Base-by-base conservation (phyloP, 805 yeast species). In the Zygotorulaspora florentina region DNA sequence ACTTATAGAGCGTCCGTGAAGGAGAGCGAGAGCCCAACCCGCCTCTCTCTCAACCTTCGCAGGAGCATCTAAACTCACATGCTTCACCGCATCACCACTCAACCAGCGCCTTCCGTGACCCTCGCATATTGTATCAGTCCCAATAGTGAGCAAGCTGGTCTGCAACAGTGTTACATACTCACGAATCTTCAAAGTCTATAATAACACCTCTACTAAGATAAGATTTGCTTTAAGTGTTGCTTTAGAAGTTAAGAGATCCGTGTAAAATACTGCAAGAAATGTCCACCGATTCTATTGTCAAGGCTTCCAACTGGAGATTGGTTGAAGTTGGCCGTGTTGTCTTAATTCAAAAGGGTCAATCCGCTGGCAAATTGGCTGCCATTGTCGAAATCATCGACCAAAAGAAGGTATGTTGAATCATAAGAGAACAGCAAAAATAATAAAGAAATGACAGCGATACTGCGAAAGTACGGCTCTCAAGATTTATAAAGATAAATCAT, bases 271-370 rank as follows among this genome's bases (percentile, higher is more conserved):
- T 40, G 42, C 47, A 48, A 62, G 68, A 65, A 68, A 80, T 81
- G 87, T 80, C 87, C 65, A 67, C 80, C 59, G 76, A 75, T 68
- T 72, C 88, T 71, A 75, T 85, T 72, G 93, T 93, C 75, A 85
- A 87, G 80, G 87, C 96, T 73, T 80, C 96, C 74, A 87, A 87
- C 91, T 93, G 98, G 98, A 88, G 96, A 87, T 83, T 81, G 71
- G 99, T 93, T 74, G 96, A 91, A 83, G 87, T 90, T 72, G 99
- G 99, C 75, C 96, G 99, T 81, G 87, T 93, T 72, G 96, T 90
- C 74, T 85, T 91, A 71, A 72, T 91, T 72, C 80, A 81, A 84
- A 80, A 84, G 75, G 87, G 87, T 68, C 70, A 73, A 56, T 68
- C 66, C 65, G 73, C 81, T 57, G 85, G 85, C 65, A 87, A 88